Evolutionary conservation across 495 filamentous ascomycete species (phyloP).

Genomic region (Aspergillus indologenus): DNA sequence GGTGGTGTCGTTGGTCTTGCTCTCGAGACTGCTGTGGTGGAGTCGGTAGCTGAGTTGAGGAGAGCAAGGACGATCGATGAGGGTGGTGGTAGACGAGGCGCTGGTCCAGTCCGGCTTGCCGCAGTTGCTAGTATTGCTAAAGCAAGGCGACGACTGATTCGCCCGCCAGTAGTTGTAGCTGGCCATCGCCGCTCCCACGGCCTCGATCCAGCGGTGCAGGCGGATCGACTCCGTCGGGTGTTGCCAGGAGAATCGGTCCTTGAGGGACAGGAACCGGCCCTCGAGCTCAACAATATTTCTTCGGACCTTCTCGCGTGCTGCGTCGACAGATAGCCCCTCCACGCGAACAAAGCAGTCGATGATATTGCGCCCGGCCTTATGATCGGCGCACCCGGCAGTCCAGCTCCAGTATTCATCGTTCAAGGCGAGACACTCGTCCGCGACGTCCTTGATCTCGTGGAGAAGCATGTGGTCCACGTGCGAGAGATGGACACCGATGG

Average conservation of each 20-base stretch:
- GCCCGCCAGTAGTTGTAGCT: slow-evolving; percentile 5
- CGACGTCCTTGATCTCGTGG: background rate
- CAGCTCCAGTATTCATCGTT: slow-evolving; percentile 3
- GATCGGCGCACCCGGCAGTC: background rate
- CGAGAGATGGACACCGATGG: background rate
- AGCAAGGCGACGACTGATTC: background rate
- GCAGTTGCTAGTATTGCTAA: background rate
- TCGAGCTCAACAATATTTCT: background rate
- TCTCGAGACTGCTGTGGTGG: background rate
- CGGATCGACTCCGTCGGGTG: background rate
- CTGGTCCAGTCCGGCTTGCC: background rate
- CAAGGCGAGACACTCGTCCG: background rate
- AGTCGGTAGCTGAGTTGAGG: background rate
- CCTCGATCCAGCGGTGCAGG: slow-evolving; percentile 5
- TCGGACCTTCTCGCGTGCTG: background rate
- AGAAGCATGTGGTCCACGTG: background rate
- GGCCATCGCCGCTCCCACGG: background rate
- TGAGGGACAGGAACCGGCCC: background rate
- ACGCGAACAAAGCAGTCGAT: background rate
- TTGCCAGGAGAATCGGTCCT: background rate
- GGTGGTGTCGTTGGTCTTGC: background rate
- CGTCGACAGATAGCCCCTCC: background rate
- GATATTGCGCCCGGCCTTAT: background rate
- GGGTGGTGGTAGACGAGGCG: background rate
- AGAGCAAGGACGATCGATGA: background rate